Evolutionary conservation across 805 yeast species (phyloP).

Genomic region (Grigorovia jiainica): DNA sequence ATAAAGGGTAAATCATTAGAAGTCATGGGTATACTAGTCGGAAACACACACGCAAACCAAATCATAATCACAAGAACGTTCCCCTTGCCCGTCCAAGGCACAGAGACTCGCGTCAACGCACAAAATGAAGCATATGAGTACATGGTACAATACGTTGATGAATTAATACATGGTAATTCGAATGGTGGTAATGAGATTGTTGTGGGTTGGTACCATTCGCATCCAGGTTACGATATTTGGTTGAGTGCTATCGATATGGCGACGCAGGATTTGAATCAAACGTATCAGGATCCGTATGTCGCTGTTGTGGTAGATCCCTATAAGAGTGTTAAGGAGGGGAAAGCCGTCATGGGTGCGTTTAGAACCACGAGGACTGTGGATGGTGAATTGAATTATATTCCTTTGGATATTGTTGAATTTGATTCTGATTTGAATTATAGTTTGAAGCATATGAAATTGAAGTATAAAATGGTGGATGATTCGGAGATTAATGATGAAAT

Average conservation of each 20-base stretch:
- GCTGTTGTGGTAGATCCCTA: constrained; percentile 85
- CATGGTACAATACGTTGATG: constrained; percentile 74
- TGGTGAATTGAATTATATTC: constrained; percentile 10
- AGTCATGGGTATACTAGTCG: constrained; percentile 92
- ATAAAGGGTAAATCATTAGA: constrained; percentile 79
- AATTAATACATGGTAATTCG: constrained; percentile 37
- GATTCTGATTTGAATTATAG: constrained; percentile 15
- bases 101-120: constrained; percentile 93
- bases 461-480: constrained; percentile 3
- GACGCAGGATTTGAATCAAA: constrained; percentile 78
- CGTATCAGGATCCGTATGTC: constrained; percentile 82
- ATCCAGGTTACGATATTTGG: constrained; percentile 98
- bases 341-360: constrained; percentile 81
- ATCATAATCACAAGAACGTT: constrained; percentile 74
- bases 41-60: constrained; percentile 47
- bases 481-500: constrained; percentile 5
- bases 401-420: constrained; percentile 12
- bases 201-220: constrained; percentile 98
- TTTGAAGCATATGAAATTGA: constrained; percentile 7
- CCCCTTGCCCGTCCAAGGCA: constrained; percentile 88
- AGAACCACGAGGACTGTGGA: constrained; percentile 47
- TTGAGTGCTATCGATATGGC: constrained; percentile 85
- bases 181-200: constrained; percentile 44
- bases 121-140: constrained; percentile 89
- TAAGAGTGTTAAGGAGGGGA: constrained; percentile 50